Evolutionary conservation across 192 early-diverging fungal genomes (phyloP), one percentile per base, ranked within the genome.

Genomic region (Chytriomyces sp.): DNA sequence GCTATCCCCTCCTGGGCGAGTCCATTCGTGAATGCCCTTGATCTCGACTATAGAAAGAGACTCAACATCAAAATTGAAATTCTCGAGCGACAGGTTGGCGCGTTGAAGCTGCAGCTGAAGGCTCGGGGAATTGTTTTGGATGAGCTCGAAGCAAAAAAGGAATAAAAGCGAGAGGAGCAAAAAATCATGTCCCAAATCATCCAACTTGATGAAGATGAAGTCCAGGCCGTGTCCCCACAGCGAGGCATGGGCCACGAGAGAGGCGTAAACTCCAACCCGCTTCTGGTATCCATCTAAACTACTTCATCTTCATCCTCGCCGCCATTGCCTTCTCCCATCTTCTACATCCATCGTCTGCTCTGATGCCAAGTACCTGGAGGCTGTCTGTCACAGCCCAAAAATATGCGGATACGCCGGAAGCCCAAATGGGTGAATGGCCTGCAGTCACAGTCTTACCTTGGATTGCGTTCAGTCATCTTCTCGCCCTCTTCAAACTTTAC

Each of bases 11-110:
- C 72, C 18, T 86, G 83, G 83, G 70, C 79, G 45, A 80, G 75
- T 26, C 85, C 85, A 47, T 45, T 84, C 64, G 18, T 81, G 63
- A 83, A 86, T 79, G 86, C 86, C 50, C 72, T 81, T 18, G 86
- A 87, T 73, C 48, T 87, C 50, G 83, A 87, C 49, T 84, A 87
- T 65, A 8, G 86, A 43, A 80, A 83, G 59, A 44, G 75, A 64
- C 50, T 87, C 50, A 87, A 83, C 66, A 47, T 71, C 35, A 77
- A 82, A 59, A 69, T 82, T 50, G 72, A 64, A 20, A 79, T 87
- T 24, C 60, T 87, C 46, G 75, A 82, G 77, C 67, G 68, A 50
- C 81, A 87, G 61, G 69, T 85, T n/a, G 59, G 16, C 23, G 72
- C 81, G 8, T 71, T 85, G 80, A 53, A 60, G 44, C 67, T 50